Evolutionary conservation across 768 basidiomycete genomes (phyloP).

Genomic region (Pholiota conissans): DNA sequence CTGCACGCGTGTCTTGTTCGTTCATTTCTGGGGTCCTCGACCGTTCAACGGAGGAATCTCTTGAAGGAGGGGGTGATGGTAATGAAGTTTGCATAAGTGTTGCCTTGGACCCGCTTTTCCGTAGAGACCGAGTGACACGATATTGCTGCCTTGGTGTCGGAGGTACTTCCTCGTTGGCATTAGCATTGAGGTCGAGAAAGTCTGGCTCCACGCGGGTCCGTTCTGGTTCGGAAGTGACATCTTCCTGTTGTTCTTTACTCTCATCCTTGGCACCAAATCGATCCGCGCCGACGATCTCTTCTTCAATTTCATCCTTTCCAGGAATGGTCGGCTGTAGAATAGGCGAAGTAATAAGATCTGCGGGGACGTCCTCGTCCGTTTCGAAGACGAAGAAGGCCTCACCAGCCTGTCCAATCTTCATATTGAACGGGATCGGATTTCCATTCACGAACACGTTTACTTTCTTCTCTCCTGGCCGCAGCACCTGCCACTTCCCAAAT

Average conservation of each 20-base stretch:
- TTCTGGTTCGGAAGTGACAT: conserved; percentile 8
- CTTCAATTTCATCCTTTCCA: conserved; percentile 29
- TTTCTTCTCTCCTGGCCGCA: conserved; percentile 93
- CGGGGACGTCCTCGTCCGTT: conserved; percentile 92
- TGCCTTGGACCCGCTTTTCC: conserved; percentile 28
- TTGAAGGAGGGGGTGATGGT: conserved; percentile 32
- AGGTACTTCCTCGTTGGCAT: conserved; percentile 20
- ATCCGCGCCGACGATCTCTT: conserved; percentile 29
- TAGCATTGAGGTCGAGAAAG: conserved; percentile 80
- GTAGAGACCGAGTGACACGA: conserved; percentile 26
- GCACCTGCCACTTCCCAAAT: conserved; percentile 96
- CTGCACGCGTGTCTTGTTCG: conserved; percentile 44
- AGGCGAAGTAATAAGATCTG: conserved; percentile 91
- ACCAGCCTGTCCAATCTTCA: conserved; percentile 99
- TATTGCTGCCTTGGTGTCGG: conserved; percentile 34
- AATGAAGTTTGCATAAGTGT: conserved; percentile 29
- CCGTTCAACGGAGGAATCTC: conserved; percentile 21
- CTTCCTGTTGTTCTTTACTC: conserved; percentile 12
- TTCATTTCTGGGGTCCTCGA: conserved; percentile 31
- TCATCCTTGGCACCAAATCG: conserved; percentile 41
- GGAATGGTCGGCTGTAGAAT: conserved; percentile 68
- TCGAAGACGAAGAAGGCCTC: conserved; percentile 99
- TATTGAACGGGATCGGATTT: conserved; percentile 82
- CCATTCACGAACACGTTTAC: conserved; percentile 91
- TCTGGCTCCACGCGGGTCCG: conserved; percentile 60